Conservation (phyloP, 176 grass and related monocot species). For the Tuctoria greenei region DNA sequence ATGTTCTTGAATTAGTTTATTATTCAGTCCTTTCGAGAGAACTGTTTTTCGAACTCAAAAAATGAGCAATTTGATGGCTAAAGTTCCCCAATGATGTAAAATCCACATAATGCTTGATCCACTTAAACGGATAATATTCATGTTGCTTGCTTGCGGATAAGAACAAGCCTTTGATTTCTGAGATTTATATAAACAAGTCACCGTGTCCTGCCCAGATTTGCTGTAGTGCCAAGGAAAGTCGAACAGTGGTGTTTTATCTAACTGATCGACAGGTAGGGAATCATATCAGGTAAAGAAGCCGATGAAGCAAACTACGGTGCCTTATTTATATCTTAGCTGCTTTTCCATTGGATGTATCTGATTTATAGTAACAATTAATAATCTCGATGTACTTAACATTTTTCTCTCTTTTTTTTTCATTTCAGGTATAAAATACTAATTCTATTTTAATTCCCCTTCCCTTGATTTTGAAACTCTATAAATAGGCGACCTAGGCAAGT, state of each 20-base stretch:
- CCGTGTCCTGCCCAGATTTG: not conserved
- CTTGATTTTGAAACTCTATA: constrained; percentile 24
- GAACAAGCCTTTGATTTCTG: not conserved
- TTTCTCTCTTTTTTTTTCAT: not conserved
- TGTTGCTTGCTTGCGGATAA: constrained; percentile 9
- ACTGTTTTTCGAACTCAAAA: not conserved
- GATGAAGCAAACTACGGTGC: constrained; percentile 2
- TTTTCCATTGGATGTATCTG: not conserved
- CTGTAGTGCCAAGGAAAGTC: not conserved
- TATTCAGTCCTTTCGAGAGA: not conserved
- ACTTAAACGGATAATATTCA: constrained; percentile 12
- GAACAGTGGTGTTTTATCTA: constrained; percentile 1
- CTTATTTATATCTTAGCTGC: not conserved
- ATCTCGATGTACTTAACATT: too few species aligned
- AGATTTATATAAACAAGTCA: not conserved
- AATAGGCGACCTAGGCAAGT: constrained; percentile 21
- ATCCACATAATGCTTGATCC: constrained; percentile 14
- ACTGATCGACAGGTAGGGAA: not conserved
- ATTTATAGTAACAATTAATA: not conserved
- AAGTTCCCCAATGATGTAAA: not conserved
- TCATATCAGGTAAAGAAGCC: constrained; percentile 22
- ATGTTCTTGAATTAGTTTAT: not conserved
- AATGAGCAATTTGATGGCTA: not conserved
- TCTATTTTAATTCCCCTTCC: not conserved
- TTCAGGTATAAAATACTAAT: not conserved